Base-by-base conservation (phyloP, 768 basidiomycete genomes). In the Candolleomyces aberdarensis region DNA sequence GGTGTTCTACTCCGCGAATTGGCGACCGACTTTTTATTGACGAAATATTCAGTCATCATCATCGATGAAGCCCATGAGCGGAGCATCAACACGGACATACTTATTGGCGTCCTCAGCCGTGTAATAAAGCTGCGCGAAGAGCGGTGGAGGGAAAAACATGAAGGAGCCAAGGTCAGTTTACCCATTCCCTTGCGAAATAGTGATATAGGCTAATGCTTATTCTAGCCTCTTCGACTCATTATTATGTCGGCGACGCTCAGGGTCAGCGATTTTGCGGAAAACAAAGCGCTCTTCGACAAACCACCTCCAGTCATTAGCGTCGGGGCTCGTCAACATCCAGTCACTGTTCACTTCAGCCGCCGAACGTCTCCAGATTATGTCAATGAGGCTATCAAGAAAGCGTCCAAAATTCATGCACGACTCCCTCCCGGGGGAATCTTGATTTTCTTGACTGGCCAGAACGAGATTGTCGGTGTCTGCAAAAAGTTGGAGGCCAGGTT, bases 181-280 rank as follows among this genome's bases (percentile, higher is more conserved):
- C 58, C n/a, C 41, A 26, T 15, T 15, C 26, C 20, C 61, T 46
- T 60, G 6, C 58, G 17, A 26, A 26, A 26, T 26, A 26, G 41
- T 43, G 13, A 11, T 43, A 43, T 43, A 49, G 65, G 14, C 52
- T 64, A 22, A 49, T 57, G n/a, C 32, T 62, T 53, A 39, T 39
- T 52, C 8, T 66, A 92, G 87, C 96, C 96, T 11, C 74, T 99
- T 15, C 88, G 97, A 19, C 79, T 99, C 55, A 85, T 98, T 62
- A 97, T 99, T 74, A 99, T 99, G 97, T 99, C 97, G 14, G 97
- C 97, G 3, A 98, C 97, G 0, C 84, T 98, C 6, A 92, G 95
- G 26, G 88, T 98, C 52, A 85, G 86, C 63, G 97, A 98, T 74
- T 98, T 99, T 66, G 85, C 90, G 1, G 86, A 90, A 62, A 98